Base-by-base conservation (phyloP, 805 yeast genomes). In the Maudiozyma barnettii region DNA sequence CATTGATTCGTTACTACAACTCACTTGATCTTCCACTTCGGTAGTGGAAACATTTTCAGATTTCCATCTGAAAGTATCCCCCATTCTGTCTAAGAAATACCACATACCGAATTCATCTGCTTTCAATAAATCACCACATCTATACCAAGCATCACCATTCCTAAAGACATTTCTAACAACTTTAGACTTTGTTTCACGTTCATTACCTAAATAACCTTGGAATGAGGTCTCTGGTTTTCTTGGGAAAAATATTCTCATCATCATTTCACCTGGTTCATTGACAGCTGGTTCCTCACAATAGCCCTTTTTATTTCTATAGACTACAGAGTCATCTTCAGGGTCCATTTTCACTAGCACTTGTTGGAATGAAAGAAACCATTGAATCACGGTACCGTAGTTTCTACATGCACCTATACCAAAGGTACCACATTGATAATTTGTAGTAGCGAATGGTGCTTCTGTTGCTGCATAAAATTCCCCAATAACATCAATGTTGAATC, bases 41-140 rank as follows among this genome's bases (percentile, higher is more conserved):
- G 90, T 82, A 13, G 97, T 89, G 16, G 93, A 81, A 10, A 91
- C 96, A 64, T 90, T 90, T 68, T 90, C 98, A 2, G 95, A 84
- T 68, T 88, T 91, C 98, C 98, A 90, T 56, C 98, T 75, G 70
- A 85, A 90, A 0, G 97, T 91, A 61, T 90, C 98, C 39, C 98
- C 98, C 59, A 91, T 68, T 59, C 98, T 73, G 70, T 90, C 98
- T 41, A 89, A 87, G 65, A 90, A 90, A 66, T 83, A 87, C 62
- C 84, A 74, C 53, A 82, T 67, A 0, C 87, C 84, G 53, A 81
- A 75, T 26, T 71, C 71, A 63, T 88, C 95, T 61, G 73, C 67
- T 55, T 71, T 78, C 59, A 91, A 71, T 54, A 90, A 72, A 63
- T 90, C 98, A 39, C 96, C 97, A 23, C 87, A 77, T 59, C 96